A percentile compares a stretch with the other conserved stretches of the same genome.
These are phyloP conservation scores for Xylaria sp. DNA, from an alignment of 2,329 filamentous ascomycete genomes.

Conservation along the genomic window DNA sequence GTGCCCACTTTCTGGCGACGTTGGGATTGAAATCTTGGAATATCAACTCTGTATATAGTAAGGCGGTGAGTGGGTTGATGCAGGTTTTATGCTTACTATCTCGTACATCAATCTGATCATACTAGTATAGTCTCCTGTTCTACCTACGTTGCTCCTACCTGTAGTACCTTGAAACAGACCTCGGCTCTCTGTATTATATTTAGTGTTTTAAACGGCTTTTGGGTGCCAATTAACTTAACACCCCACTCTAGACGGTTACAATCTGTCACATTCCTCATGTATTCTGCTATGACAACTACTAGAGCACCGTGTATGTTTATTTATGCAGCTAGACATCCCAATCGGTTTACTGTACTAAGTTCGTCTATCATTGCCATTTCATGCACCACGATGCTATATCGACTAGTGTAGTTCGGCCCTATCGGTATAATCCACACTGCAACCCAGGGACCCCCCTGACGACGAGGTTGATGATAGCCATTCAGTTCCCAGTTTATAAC, in stretches of 20 bases:
- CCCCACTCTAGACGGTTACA: neutral
- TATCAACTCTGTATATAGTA: no score
- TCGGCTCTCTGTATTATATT: neutral
- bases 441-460: neutral
- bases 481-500: neutral
- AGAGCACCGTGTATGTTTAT: neutral
- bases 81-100: neutral
- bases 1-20: no score
- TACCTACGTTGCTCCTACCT: neutral
- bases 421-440: neutral
- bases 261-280: no score
- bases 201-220: neutral
- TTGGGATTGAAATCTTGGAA: no score
- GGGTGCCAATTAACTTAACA: neutral
- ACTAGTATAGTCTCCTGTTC: neutral
- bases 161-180: neutral
- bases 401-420: neutral
- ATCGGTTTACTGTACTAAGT: neutral
- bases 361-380: neutral
- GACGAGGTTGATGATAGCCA: constrained; percentile 4
- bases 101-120: neutral
- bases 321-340: neutral
- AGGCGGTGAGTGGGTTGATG: no score
- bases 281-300: neutral
- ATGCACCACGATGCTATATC: neutral